Conservation (phyloP, 192 early-diverging fungal genomes). For the Linderina pennispora region DNA sequence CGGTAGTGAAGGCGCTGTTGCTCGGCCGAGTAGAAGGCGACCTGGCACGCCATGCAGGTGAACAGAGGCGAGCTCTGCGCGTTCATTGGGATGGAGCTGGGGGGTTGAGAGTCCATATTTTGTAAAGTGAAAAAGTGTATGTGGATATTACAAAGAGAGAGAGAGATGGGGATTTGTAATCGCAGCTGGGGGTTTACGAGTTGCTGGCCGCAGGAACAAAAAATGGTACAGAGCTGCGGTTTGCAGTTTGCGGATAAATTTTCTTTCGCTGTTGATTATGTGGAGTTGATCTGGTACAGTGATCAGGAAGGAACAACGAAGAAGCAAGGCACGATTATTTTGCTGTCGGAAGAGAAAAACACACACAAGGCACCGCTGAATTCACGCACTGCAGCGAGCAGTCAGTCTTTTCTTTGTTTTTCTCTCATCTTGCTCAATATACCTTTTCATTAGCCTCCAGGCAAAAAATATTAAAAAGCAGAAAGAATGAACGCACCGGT, state of each 20-base stretch:
- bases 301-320: neutral
- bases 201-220: no score
- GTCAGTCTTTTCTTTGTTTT: constrained; percentile 1
- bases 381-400: neutral
- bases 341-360: no score
- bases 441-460: neutral
- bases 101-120: constrained; percentile 1
- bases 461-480: constrained; percentile 2
- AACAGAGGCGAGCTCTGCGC: constrained; percentile 54
- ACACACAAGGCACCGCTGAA: no score
- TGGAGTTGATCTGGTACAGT: neutral
- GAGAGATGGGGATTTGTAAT: neutral
- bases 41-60: constrained; percentile 87
- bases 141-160: neutral
- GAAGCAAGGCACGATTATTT: constrained; percentile 1
- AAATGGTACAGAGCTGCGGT: no score
- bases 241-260: neutral
- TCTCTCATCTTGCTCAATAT: neutral
- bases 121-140: neutral
- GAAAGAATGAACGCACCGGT: constrained; percentile 72
- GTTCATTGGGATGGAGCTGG: constrained; percentile 27
- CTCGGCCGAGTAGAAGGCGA: constrained; percentile 85
- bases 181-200: neutral
- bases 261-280: neutral
- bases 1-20: constrained; percentile 89